Conservation (phyloP, 345 rosid species). For the Eucalyptus dawsonii region DNA sequence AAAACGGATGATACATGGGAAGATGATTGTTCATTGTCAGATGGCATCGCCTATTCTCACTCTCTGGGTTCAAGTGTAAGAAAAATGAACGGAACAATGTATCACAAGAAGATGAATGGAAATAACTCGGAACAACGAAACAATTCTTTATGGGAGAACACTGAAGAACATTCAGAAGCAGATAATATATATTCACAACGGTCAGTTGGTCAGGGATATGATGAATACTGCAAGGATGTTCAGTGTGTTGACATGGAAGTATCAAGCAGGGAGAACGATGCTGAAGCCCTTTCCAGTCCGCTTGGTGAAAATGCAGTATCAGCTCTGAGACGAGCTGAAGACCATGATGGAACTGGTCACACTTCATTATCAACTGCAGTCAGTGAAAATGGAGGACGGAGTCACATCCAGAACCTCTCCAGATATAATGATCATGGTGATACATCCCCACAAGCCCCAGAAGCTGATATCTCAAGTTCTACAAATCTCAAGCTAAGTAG, state of each 20-base stretch:
- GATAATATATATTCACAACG: constrained; percentile 32
- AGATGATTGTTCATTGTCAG: constrained; percentile 53
- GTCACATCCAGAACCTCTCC: constrained; percentile 27
- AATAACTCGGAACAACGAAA: constrained; percentile 18
- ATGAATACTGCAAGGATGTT: constrained; percentile 84
- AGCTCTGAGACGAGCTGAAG: constrained; percentile 6
- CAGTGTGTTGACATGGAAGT: constrained; percentile 68
- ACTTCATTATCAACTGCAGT: constrained; percentile 7
- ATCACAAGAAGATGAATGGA: constrained; percentile 30
- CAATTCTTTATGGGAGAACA: constrained; percentile 3
- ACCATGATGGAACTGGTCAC: constrained; percentile 8
- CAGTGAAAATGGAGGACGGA: constrained; percentile 21
- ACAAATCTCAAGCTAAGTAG: constrained; percentile 29
- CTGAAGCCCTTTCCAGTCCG: constrained; percentile 16
- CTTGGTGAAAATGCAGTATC: constrained; percentile 18
- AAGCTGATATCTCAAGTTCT: constrained; percentile 28
- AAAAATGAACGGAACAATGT: constrained; percentile 2
- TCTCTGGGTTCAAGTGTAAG: background rate
- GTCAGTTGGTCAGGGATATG: constrained; percentile 38
- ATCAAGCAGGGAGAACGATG: constrained; percentile 10
- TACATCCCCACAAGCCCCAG: constrained; percentile 7
- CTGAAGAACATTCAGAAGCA: constrained; percentile 26
- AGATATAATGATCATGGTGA: constrained; percentile 1
- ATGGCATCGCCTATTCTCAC: constrained; percentile 22
- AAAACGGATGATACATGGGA: constrained; percentile 45